Base-by-base conservation (phyloP, 805 yeast genomes). In the Schwanniomyces vanrijiae region DNA sequence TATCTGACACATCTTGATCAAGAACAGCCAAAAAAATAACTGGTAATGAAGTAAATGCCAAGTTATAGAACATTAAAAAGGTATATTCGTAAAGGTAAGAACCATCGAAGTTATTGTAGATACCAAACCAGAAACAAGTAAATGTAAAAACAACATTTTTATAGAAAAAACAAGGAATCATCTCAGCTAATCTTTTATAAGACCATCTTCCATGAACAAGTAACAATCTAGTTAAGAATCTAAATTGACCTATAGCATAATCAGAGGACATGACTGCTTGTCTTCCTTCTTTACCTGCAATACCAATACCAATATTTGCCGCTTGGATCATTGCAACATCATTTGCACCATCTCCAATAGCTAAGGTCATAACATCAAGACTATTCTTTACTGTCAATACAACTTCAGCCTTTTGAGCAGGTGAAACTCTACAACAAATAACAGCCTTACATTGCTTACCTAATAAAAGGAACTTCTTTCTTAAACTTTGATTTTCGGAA, bases 281-380 rank as follows among this genome's bases (percentile, higher is more conserved):
- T 44, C 94, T 69, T 49, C 95, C 95, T 68, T 87, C 95, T 56
- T 86, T 88, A 53, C 95, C 95, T 5, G 90, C 92, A 58, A 87
- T 86, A 53, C 95, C 95, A 33, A 88, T 84, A 47, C 95, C 95
- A 28, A 88, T 82, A 61, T 88, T 85, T 4, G 95, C 92, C 28
- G 88, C 86, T 59, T 86, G 92, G 52, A 87, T 88, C 95, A 87
- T 87, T 7, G 94, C 88, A 42, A 87, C 94, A 63, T 87, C 95
- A 59, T 87, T 87, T 21, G 94, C 88, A 52, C 95, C 95, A 61
- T 87, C 95, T 26, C 95, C 95, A 61, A 87, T 82, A 0, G 92
- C 89, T 47, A 87, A 72, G 0, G 94, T 86, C 82, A 86, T 85
- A 28, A 87, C 94, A 42, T 77, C 76, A 54, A 87, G 74, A 7